Evolutionary conservation across 768 basidiomycete genomes (phyloP), one percentile per base, ranked within the genome.

Genomic region (Cyathus striatus): DNA sequence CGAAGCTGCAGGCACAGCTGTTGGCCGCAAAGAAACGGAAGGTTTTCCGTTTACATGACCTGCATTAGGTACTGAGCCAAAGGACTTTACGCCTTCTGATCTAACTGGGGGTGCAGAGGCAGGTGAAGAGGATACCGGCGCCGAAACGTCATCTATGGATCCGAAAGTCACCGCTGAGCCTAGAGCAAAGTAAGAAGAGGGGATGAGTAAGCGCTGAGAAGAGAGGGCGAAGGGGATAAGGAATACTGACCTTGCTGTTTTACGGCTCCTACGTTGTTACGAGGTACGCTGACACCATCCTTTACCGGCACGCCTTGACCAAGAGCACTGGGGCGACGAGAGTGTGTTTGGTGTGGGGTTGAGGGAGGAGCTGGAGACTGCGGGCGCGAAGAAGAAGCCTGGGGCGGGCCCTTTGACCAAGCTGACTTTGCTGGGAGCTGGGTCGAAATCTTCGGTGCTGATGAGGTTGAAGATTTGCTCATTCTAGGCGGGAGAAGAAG

Each of bases 341-440:
- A 86, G 61, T 92, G 89, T 22, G 82, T 75, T 34, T 62, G 63
- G 45, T 73, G 61, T 46, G 71, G 75, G 41, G 72, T 73, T 33
- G 77, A 58, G 16, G 76, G 79, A 43, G 79, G 85, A 51, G 87
- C 85, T 48, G 87, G 86, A 66, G 88, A 84, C 38, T 89, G 82
- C 63, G 87, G 83, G 46, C 85, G 75, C 48, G 83, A 75, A 44
- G 84, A 66, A 34, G 65, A 57, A 53, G 76, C 75, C 68, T 77
- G 76, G 43, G 91, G 90, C 40, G 90, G 90, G 63, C 90, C 90
- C 76, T 69, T 85, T 69, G 86, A 71, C 91, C 91, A 95, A 74
- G 89, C 90, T 68, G 90, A 90, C 75, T 81, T 79, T 73, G 75
- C 63, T 63, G 84, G 69, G 70, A 83, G 81, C 77, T 73, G 79